Base-by-base conservation (phyloP, 176 grass and related monocot genomes). In the Dactylis glomerata region DNA sequence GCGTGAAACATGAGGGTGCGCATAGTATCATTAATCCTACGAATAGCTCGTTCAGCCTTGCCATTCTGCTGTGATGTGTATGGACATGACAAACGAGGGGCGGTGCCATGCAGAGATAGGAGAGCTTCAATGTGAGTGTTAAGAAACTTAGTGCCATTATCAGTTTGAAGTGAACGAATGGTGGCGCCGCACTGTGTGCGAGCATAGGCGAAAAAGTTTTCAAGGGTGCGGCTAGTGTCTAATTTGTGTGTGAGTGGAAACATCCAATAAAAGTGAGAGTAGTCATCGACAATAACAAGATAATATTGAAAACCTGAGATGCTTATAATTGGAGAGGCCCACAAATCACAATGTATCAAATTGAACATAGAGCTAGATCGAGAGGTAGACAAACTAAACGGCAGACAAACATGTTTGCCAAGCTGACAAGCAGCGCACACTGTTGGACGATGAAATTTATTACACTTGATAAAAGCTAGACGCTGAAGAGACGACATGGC, bases 191-290 rank as follows among this genome's bases (percentile, higher is more conserved):
- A 68, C 2, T 68, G 17, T 1, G 17, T 68, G 16, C 3, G 20
- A 0, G 20, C 33, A 12, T 68, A 22, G 1, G 32, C 33, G 4
- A 40, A 22, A 5, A 68, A 68, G 3, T 15, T n/a, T 3, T 10
- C 3, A 2, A 68, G 19, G 1, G 19, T n/a, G 1, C 2, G 5
- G n/a, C 3, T 2, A 3, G 36, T 17, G 1, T 1, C 3, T 1
- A 8, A 37, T 40, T 68, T 40, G 3, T 68, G 10, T 0, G 2
- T 3, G 0, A 42, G 5, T 1, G 8, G 36, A 41, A 68, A 68
- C 1, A 1, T 1, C 34, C 9, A 69, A 20, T 69, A 69, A 22
- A 41, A 69, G 10, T 69, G 67, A 22, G 36, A 41, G 1, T 40
- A 69, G 7, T 42, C 36, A 69, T 69, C 37, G 0, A 42, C 19